Evolutionary conservation across 2,329 filamentous ascomycete genomes (phyloP).

Genomic region (Harringtonia lauricola): DNA sequence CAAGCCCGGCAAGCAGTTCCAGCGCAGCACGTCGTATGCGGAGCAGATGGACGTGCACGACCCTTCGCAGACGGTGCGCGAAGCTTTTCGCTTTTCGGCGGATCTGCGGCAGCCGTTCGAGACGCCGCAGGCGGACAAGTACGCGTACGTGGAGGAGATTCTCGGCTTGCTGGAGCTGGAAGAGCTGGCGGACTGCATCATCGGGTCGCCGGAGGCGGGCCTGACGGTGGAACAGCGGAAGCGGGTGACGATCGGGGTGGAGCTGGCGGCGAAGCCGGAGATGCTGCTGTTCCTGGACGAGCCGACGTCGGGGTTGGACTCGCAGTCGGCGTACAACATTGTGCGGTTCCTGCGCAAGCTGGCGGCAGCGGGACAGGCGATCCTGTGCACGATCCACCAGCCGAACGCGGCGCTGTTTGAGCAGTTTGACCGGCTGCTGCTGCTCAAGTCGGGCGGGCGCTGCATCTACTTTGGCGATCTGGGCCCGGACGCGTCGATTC

Average conservation of each 20-base stretch:
- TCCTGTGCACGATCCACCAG: slow-evolving; percentile 86
- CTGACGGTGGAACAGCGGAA: slow-evolving; percentile 55
- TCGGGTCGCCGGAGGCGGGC: slow-evolving; percentile 54
- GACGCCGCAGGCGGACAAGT: slow-evolving; percentile 42
- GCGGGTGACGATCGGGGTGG: slow-evolving; percentile 85
- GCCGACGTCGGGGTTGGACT: slow-evolving; percentile 65
- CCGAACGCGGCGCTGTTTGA: slow-evolving; percentile 80
- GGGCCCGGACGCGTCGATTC: slow-evolving; percentile 57
- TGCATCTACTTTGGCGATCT: slow-evolving; percentile 84
- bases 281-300: slow-evolving; percentile 70
- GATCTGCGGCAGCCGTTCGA: slow-evolving; percentile 45
- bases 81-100: slow-evolving; percentile 53
- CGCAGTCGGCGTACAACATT: slow-evolving; percentile 64
- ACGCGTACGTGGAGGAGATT: slow-evolving; percentile 47
- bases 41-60: slow-evolving; percentile 54
- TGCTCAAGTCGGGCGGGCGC: slow-evolving; percentile 67
- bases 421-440: slow-evolving; percentile 72
- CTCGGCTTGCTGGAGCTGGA: slow-evolving; percentile 49
- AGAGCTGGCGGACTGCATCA: slow-evolving; percentile 45
- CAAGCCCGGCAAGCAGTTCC: slow-evolving; percentile 48
- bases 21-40: slow-evolving; percentile 47
- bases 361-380: slow-evolving; percentile 70
- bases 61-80: slow-evolving; percentile 49
- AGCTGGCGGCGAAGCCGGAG: slow-evolving; percentile 73
- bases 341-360: slow-evolving; percentile 69